Evolutionary conservation across 2,329 filamentous ascomycete genomes (phyloP), one percentile per base, ranked within the genome.

Genomic region (Penicillium sp.): DNA sequence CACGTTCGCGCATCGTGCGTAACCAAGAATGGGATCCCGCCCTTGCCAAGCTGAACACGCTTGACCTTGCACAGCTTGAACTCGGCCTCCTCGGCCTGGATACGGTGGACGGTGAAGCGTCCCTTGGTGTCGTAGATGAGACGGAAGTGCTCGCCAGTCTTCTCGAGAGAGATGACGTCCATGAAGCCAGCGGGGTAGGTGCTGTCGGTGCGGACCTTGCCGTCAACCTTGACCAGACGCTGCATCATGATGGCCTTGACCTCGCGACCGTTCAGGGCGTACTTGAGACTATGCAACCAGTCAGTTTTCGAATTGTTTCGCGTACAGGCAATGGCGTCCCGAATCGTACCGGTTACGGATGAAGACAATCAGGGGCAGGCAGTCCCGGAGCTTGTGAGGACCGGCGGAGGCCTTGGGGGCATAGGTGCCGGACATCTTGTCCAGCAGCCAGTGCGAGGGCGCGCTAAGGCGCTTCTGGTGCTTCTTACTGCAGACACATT

Each of bases 1-100:
- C 83, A 98, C 92, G 93, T 98, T 90, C 93, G 88, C 81, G 93
- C 93, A 93, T 98, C 93, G 89, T 98, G 93, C 91, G 93, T 98
- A 89, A 98, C 93, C 90, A 97, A 96, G 91, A 95, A 98, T 95
- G 93, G 93, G 86, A 98, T 95, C 82, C 91, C 93, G 80, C 93
- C 95, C 80, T 90, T 92, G 83, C 93, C 93, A 71, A 98, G 85
- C 83, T 98, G 93, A 60, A 98, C 93, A 72, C 92, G 88, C 89
- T 96, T 96, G 82, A 98, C 93, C 85, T 97, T 98, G 83, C 91
- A 91, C 70, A 98, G 84, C 88, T 98, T 98, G 89, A 96, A 98
- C 82, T 93, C 86, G 69, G 92, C 91, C 88, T 98, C 93, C 83
- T 97, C 93, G 67, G 84, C 80, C 77, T 95, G 92, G 81, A 98